A percentile compares a stretch with the other conserved stretches of the same genome.
These are phyloP conservation scores for Aspergillus luchuensis DNA, from an alignment of 2,329 filamentous ascomycete species.

Conservation along the genomic window DNA sequence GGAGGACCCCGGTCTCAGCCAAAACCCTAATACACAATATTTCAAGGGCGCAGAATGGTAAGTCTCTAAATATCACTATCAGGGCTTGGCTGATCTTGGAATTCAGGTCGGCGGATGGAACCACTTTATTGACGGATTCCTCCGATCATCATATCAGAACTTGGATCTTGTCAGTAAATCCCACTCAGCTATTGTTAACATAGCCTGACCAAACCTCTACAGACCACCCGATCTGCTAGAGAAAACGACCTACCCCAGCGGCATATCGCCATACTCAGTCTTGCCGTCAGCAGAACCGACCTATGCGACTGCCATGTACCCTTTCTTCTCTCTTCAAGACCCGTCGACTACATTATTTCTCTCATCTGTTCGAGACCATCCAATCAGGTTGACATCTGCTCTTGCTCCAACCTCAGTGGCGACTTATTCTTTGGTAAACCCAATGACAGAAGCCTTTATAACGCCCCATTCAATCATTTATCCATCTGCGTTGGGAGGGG, in stretches of 20 bases:
- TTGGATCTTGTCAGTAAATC: slow-evolving; percentile 52
- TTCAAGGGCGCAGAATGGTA: slow-evolving; percentile 53
- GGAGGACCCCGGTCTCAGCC: not conserved
- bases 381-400: slow-evolving; percentile 59
- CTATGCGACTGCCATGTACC: slow-evolving; percentile 57
- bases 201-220: slow-evolving; percentile 11
- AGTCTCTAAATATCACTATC: slow-evolving; percentile 5
- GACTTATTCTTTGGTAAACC: slow-evolving; percentile 58
- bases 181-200: not conserved
- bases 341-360: slow-evolving; percentile 54
- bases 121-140: slow-evolving; percentile 57
- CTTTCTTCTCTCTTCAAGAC: slow-evolving; percentile 56
- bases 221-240: slow-evolving; percentile 55
- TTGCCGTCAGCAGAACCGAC: slow-evolving; percentile 53
- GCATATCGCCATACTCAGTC: slow-evolving; percentile 50
- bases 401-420: slow-evolving; percentile 52
- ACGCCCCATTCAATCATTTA: slow-evolving; percentile 60
- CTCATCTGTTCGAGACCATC: slow-evolving; percentile 55
- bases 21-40: slow-evolving; percentile 32
- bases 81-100: slow-evolving; percentile 4
- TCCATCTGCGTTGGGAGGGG: slow-evolving; percentile 45
- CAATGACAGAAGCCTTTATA: slow-evolving; percentile 59
- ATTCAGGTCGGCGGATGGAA: slow-evolving; percentile 57
- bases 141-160: slow-evolving; percentile 55
- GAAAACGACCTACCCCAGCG: slow-evolving; percentile 33